A percentile compares a stretch with the other conserved stretches of the same genome.
phyloP scores from a whole-genome alignment of 257 asterid species.

The Solanum microdontum region DNA sequence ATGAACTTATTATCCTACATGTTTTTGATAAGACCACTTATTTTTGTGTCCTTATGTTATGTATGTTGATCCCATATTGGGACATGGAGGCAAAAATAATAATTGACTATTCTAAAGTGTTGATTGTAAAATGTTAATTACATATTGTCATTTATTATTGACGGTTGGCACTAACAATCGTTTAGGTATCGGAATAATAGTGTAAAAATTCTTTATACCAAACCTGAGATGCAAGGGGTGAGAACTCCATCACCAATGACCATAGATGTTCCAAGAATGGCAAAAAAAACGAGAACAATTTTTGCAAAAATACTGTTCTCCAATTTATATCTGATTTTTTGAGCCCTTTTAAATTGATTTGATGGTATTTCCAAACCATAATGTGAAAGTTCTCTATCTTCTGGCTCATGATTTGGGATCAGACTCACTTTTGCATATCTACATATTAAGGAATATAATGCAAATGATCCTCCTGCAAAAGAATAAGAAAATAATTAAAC shows the following conservation, averaged over 20 bases:
- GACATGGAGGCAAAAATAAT: no score
- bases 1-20: neutral
- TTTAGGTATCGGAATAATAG: neutral
- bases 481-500: neutral
- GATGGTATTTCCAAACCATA: slow-evolving; percentile 45
- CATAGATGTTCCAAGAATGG: slow-evolving; percentile 73
- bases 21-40: neutral
- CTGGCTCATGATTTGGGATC: slow-evolving; percentile 55
- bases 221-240: slow-evolving; percentile 74
- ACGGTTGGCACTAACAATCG: neutral
- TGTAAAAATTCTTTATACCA: neutral
- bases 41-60: no score
- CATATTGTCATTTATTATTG: neutral
- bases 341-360: slow-evolving; percentile 22
- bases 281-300: slow-evolving; percentile 30
- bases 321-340: slow-evolving; percentile 30
- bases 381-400: slow-evolving; percentile 47
- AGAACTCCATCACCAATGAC: slow-evolving; percentile 77
- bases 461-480: slow-evolving; percentile 63
- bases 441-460: slow-evolving; percentile 53
- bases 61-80: no score
- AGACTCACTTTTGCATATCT: slow-evolving; percentile 56
- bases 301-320: slow-evolving; percentile 45
- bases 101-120: neutral
- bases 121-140: neutral